Evolutionary conservation across 306 rosid genomes (phyloP).

Genomic region (Pterocarpus macrocarpus): DNA sequence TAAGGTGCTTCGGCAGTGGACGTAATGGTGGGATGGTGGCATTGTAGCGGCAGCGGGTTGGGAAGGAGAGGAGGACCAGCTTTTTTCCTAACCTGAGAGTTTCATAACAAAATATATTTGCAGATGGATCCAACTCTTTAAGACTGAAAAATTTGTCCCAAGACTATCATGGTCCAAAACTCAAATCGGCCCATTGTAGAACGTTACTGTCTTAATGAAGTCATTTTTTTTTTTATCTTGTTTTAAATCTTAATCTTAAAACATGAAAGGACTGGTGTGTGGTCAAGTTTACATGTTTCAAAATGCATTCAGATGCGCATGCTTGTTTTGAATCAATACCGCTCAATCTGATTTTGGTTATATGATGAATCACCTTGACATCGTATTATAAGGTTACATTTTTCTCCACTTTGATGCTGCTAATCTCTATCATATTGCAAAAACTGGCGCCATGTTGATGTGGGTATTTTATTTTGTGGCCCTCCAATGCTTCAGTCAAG

Average conservation of each 20-base stretch:
- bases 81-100: too few species aligned
- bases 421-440: conserved; percentile 55
- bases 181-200: too few species aligned
- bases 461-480: conserved; percentile 89
- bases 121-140: too few species aligned
- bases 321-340: not conserved
- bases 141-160: too few species aligned
- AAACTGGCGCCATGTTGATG: conserved; percentile 79
- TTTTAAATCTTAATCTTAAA: conserved; percentile 26
- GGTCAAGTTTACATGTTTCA: not conserved
- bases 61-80: too few species aligned
- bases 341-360: not conserved
- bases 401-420: not conserved
- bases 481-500: conserved; percentile 85
- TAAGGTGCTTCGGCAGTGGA: too few species aligned
- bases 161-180: too few species aligned
- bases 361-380: conserved; percentile 15
- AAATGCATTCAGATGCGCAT: not conserved
- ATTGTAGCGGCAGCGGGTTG: too few species aligned
- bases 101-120: too few species aligned
- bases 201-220: not conserved
- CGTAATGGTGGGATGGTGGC: too few species aligned
- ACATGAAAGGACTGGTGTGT: conserved; percentile 3
- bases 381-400: not conserved
- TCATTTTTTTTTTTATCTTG: not conserved